phyloP scores from a whole-genome alignment of 345 rosid species.

The Gynandropsis gynandra region DNA sequence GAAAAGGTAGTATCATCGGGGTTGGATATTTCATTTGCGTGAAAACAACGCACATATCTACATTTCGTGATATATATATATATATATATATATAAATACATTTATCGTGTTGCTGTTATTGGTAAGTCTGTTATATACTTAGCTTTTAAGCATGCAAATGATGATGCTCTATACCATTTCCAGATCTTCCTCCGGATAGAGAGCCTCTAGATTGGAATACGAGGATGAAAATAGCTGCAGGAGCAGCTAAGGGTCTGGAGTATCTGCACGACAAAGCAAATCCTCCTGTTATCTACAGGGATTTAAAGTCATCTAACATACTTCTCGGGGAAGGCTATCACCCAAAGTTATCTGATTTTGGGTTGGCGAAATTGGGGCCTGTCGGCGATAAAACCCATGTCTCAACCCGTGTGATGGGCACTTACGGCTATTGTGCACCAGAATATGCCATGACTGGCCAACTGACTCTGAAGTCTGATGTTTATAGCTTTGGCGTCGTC shows the following conservation, averaged over 20 bases:
- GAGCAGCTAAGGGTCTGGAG: slow-evolving; percentile 96
- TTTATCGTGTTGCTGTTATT: no score
- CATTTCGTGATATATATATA: no score
- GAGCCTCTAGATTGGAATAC: slow-evolving; percentile 94
- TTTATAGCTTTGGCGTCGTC: slow-evolving; percentile 96
- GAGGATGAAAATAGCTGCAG: slow-evolving; percentile 96
- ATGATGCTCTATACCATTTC: slow-evolving; percentile 10
- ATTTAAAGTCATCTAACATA: slow-evolving; percentile 89
- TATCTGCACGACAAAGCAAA: slow-evolving; percentile 94
- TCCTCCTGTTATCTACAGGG: slow-evolving; percentile 96
- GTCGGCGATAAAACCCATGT: slow-evolving; percentile 99
- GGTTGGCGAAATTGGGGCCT: slow-evolving; percentile 94
- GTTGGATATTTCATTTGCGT: no score
- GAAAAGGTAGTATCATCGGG: no score
- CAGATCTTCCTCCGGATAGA: slow-evolving; percentile 79
- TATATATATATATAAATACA: no score
- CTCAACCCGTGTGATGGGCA: slow-evolving; percentile 98
- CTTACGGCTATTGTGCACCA: slow-evolving; percentile 99
- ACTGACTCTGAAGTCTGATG: slow-evolving; percentile 90
- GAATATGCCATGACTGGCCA: slow-evolving; percentile 99
- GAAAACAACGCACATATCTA: no score
- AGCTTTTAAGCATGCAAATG: background rate
- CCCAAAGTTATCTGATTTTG: slow-evolving; percentile 94
- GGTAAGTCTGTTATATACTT: no score
- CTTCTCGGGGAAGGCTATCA: slow-evolving; percentile 87